Evolutionary conservation across 2,329 filamentous ascomycete genomes (phyloP), one percentile per base, ranked within the genome.

Genomic region (Aspergillus hiratsukae): DNA sequence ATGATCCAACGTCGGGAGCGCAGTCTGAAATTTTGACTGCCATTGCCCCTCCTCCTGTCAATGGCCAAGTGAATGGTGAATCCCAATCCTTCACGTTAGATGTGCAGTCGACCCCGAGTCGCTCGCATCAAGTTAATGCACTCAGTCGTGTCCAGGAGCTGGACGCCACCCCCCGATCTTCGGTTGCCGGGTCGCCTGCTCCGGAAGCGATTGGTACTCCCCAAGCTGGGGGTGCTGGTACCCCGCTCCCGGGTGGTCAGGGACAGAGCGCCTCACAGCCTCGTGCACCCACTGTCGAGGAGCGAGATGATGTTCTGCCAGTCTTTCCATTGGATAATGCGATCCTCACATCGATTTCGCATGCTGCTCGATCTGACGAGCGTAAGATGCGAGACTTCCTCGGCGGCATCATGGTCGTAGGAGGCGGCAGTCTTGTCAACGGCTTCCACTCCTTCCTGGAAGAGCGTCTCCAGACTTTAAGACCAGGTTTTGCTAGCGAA

Each of bases 331-430:
- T 99, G 27, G 93, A 97, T 71, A 83, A 87, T 59, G 93, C 94
- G 4, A 96, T 99, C 66, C 82, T 97, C 58, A 91, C 89, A 17
- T 92, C 87, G 50, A 96, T 97, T 67, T 83, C 89, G 49, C 89
- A 96, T 72, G 94, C 91, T 7, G 88, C 91, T 52, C 88, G 88
- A 60, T 88, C 88, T 55, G 93, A 97, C 70, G 91, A 97, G 63
- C 93, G 94, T 77, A 96, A 95, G 74, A 86, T 93, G 61, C 88
- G 90, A 53, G 94, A 99, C 69, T 89, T 96, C 68, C 81, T 95
- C 31, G 89, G 90, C 40, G 89, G 89, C 49, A 93, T 96, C 76
- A 94, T 96, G 88, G 85, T 96, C 1, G 86, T 95, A 53, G 91
- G 91, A 49, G 91, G 92, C 29, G 91, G 90, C 2, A 86, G 89